Conservation (phyloP, 768 basidiomycete species). For the Mycena galericulata region DNA sequence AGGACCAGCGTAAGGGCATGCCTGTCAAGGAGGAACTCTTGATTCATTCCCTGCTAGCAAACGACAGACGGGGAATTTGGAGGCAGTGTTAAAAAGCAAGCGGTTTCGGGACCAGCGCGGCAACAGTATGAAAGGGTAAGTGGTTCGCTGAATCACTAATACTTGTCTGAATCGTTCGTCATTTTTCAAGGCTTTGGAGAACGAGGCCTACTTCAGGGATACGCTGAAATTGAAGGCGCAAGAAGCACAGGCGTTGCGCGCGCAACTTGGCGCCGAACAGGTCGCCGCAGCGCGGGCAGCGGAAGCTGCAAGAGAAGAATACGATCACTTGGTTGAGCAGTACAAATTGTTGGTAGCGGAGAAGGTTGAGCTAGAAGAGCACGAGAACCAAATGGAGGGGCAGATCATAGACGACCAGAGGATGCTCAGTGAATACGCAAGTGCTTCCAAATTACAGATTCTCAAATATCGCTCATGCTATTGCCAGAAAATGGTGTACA, state of each 20-base stretch:
- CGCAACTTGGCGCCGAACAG: no score
- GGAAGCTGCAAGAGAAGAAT: not conserved
- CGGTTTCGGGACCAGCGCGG: not conserved
- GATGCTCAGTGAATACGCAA: not conserved
- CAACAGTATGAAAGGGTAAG: not conserved
- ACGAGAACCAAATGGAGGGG: not conserved
- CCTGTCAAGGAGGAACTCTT: no score
- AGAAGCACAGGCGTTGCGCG: no score
- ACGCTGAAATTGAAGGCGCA: no score
- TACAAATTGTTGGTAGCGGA: not conserved
- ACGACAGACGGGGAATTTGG: no score
- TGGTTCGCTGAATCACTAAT: not conserved
- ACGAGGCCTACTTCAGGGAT: no score
- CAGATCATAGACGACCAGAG: constrained; percentile 2
- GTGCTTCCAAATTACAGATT: not conserved
- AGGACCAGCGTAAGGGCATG: no score
- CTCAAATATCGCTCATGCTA: not conserved
- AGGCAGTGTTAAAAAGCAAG: not conserved
- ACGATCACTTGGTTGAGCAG: not conserved
- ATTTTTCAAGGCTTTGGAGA: no score
- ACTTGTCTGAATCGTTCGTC: no score
- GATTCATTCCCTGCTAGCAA: no score
- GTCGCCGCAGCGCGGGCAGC: not conserved
- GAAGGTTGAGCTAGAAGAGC: not conserved
- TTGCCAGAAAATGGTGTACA: not conserved